Evolutionary conservation across 352 stramenopile genomes (phyloP), one percentile per base, ranked within the genome.

Genomic region (Globisporangium rhizosaccharum): DNA sequence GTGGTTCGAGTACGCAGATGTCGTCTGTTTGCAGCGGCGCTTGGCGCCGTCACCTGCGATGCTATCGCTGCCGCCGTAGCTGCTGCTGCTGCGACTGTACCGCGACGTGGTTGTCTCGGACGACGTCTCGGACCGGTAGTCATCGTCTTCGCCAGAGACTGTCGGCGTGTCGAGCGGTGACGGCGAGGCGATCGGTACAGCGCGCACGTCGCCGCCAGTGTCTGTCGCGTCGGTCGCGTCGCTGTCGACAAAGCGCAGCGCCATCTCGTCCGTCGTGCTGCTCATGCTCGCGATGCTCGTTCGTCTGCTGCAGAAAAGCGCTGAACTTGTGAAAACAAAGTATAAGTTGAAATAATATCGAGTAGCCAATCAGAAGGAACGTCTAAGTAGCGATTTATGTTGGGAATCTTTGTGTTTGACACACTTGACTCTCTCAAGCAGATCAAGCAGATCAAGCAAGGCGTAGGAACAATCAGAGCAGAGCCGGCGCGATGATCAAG

Each of bases 401-500:
- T 39, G 33, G 33, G 10, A 39, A 39, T 39, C 33, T 39, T 39
- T 39, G 33, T 2, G 9, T 5, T 9, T 36, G 23, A 23, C 23
- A 23, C 23, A 23, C 23, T 23, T 23, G 23, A 23, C 23, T 23
- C 23, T 3, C 39, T 17, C 39, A 17, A 44, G 39, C 41, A 49
- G 28, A 11, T 11, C 3, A 42, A 48, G 15, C 12, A 14, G 15
- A 9, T 6, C 12, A 9, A 46, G 15, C 41, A 23, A 18, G 17
- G 5, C 20, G 33, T 9, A 2, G 46, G 20, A 36, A 10, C 28
- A 33, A 7, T 6, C 41, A 53, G 44, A 44, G 51, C 15, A 42
- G 9, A 3, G 48, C 12, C 15, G 36, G 17, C 33, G 12, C 26
- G 41, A 99, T 99, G 96, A 99, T 99, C 66, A 98, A 99, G 76